Conservation (phyloP, 2,329 filamentous ascomycete genomes). For the Hansfordia pulvinata region DNA sequence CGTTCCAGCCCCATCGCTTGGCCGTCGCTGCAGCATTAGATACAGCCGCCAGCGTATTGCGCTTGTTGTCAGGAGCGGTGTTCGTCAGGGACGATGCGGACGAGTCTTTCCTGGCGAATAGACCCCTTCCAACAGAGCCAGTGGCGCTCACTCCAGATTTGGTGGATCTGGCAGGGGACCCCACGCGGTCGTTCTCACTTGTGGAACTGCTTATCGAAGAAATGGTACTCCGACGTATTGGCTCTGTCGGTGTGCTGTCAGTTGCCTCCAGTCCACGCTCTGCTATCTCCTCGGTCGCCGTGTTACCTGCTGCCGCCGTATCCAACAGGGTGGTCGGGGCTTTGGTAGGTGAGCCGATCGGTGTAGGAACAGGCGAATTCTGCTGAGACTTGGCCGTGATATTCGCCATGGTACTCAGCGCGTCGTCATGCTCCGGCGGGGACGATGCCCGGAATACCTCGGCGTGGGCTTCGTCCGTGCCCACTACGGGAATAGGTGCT, state of each 20-base stretch:
- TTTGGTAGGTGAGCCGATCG: slow-evolving; percentile 12
- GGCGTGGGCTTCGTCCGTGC: slow-evolving; percentile 51
- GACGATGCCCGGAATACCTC: slow-evolving; percentile 47
- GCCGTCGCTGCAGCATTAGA: slow-evolving; percentile 18
- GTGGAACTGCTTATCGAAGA: slow-evolving; percentile 14
- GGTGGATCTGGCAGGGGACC: slow-evolving; percentile 11
- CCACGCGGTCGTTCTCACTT: slow-evolving; percentile 6
- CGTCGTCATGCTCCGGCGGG: slow-evolving; percentile 43
- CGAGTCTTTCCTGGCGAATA: slow-evolving; percentile 15
- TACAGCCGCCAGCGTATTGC: slow-evolving; percentile 16
- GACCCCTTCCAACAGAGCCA: slow-evolving; percentile 11
- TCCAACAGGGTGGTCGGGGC: slow-evolving; percentile 7
- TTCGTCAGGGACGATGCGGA: slow-evolving; percentile 8
- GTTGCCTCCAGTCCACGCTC: slow-evolving; percentile 5
- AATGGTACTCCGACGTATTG: slow-evolving; percentile 13
- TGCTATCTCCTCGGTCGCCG: too few species aligned
- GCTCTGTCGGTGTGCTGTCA: slow-evolving; percentile 10
- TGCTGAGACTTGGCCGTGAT: slow-evolving; percentile 31
- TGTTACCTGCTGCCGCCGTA: too few species aligned
- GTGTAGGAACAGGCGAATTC: slow-evolving; percentile 11
- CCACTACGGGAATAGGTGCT: slow-evolving; percentile 50
- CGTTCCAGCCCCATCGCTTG: slow-evolving; percentile 18
- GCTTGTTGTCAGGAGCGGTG: slow-evolving; percentile 5
- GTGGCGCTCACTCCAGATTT: slow-evolving; percentile 14
- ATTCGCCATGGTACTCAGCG: slow-evolving; percentile 47